Base-by-base conservation (phyloP, 176 grass and related monocot genomes). In the Cenchrus americanus region DNA sequence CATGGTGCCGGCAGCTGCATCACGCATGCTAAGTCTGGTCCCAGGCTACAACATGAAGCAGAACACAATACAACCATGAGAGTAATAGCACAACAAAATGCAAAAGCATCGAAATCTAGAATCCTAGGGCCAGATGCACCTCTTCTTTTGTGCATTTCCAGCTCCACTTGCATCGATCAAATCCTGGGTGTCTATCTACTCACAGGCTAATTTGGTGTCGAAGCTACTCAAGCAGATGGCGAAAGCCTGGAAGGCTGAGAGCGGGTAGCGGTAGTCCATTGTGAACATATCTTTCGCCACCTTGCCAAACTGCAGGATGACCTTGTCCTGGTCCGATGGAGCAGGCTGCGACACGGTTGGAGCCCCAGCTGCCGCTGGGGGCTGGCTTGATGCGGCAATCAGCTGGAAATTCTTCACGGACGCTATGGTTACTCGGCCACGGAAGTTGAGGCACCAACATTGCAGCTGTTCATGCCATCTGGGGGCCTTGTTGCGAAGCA, bases 361-460 rank as follows among this genome's bases (percentile, higher is more conserved):
- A 30, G 85, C 75, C 12, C 85, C 89, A 1, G 85, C 62, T 0
- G 83, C 55, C 1, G 83, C 55, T 2, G 81, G 46, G 43, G 93
- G 78, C 61, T 91, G 91, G 22, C 54, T 81, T 84, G 80, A 7
- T 2, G 87, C 73, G 0, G 93, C 89, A 1, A 94, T 99, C 68
- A 99, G 34, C 81, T 99, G 97, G 87, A 99, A 99, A 62, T 99
- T 99, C 91, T 99, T 99, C 66, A 99, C 97, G 0, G 93, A 96
- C 15, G 97, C 97, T 14, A 96, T 92, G 30, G 97, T 99, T 26
- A 99, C 97, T 48, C 93, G 88, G 40, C 97, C 93, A 0, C 97
- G 89, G 73, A 99, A 99, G 74, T 99, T 99, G 22, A 99, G 90
- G 75, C 97, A 99, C 97, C 97, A 99, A 43, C 97, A 99, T 17